phyloP scores from a whole-genome alignment of 2,329 filamentous ascomycete genomes.

The Teratosphaeria epicoccoides region DNA sequence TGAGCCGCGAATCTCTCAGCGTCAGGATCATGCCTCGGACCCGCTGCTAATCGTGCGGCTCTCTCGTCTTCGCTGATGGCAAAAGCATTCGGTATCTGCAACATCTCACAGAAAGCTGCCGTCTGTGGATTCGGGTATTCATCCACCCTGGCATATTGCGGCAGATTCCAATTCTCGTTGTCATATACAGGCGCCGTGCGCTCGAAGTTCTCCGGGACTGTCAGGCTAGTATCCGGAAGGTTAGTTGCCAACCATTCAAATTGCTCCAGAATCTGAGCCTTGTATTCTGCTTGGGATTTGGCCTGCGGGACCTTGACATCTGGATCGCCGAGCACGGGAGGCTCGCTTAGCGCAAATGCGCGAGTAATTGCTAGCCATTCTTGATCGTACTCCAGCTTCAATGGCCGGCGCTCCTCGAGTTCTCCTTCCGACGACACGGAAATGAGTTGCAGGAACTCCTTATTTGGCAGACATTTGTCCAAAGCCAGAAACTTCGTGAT shows the following conservation, averaged over 20 bases:
- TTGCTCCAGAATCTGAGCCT: slow-evolving; percentile 55
- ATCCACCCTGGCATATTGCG: slow-evolving; percentile 25
- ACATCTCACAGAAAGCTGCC: slow-evolving; percentile 62
- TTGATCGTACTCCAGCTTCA: slow-evolving; percentile 67
- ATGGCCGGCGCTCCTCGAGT: slow-evolving; percentile 33
- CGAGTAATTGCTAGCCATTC: slow-evolving; percentile 95
- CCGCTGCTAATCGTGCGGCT: slow-evolving; percentile 45
- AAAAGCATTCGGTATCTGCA: slow-evolving; percentile 69
- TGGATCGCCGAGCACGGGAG: slow-evolving; percentile 52
- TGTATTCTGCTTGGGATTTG: slow-evolving; percentile 39
- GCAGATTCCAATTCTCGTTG: slow-evolving; percentile 16
- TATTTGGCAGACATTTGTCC: slow-evolving; percentile 76
- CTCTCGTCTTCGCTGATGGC: slow-evolving; percentile 63
- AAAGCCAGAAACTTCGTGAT: slow-evolving; percentile 76
- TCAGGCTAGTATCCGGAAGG: slow-evolving; percentile 42
- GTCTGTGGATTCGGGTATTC: slow-evolving; percentile 89
- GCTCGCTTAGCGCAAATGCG: slow-evolving; percentile 54
- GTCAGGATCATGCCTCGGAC: slow-evolving; percentile 40
- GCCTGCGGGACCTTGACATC: slow-evolving; percentile 42
- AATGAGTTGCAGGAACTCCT: slow-evolving; percentile 72
- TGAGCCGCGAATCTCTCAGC: slow-evolving; percentile 8
- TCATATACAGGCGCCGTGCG: slow-evolving; percentile 64
- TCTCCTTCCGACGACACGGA: slow-evolving; percentile 45
- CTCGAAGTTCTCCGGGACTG: slow-evolving; percentile 67
- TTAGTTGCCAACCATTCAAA: slow-evolving; percentile 73